Evolutionary conservation across 2,329 filamentous ascomycete genomes (phyloP).

Genomic region (Diaporthe batatas): DNA sequence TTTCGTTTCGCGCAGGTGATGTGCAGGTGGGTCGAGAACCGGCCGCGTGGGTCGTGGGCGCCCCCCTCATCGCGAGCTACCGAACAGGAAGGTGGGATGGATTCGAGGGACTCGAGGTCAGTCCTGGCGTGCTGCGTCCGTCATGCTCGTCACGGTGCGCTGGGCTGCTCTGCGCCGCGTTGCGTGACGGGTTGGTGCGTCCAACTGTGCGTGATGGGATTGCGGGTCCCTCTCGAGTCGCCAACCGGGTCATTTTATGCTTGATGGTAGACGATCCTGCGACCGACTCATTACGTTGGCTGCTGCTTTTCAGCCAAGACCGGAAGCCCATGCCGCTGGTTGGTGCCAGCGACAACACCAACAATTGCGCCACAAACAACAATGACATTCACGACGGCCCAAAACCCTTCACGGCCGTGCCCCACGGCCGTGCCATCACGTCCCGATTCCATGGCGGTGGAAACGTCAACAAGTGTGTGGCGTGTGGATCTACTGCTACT

Average conservation of each 20-base stretch:
- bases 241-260: slow-evolving; percentile 1
- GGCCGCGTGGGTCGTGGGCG: slow-evolving; percentile 7
- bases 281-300: not conserved
- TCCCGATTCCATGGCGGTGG: slow-evolving; percentile 20
- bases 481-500: slow-evolving; percentile 17
- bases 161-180: slow-evolving; percentile 3
- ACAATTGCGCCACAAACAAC: not conserved
- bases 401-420: slow-evolving; percentile 22
- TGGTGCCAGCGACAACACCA: not conserved
- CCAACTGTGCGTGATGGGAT: slow-evolving; percentile 16
- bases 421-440: not conserved
- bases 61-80: slow-evolving; percentile 15
- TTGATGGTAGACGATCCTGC: not conserved
- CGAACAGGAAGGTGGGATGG: slow-evolving; percentile 12
- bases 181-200: slow-evolving; percentile 29
- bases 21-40: slow-evolving; percentile 8
- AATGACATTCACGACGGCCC: not conserved
- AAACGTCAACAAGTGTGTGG: slow-evolving; percentile 16
- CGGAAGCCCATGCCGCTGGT: not conserved
- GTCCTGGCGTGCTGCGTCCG: not conserved
- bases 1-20: slow-evolving; percentile 31
- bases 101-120: slow-evolving; percentile 12
- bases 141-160: slow-evolving; percentile 8
- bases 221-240: slow-evolving; percentile 18
- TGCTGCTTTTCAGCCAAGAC: not conserved